Base-by-base conservation (phyloP, 352 stramenopile species). In the Globisporangium lucens region DNA sequence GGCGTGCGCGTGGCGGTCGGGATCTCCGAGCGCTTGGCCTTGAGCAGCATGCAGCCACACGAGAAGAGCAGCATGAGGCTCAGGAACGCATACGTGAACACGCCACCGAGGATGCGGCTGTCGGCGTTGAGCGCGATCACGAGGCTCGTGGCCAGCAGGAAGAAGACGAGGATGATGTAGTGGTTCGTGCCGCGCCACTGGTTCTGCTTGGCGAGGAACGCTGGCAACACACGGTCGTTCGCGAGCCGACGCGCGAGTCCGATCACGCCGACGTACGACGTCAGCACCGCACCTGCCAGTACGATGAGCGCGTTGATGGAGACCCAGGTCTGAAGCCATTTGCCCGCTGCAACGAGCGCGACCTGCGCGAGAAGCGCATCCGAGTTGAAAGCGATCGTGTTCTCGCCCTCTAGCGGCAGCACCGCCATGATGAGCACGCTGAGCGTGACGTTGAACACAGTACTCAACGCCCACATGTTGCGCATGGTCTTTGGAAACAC, bases 41-140 rank as follows among this genome's bases (percentile, higher is more conserved):
- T 96, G 24, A 97, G 83, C 17, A 96, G 43, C 68, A 96, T 91
- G 61, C 85, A 93, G 22, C 87, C 87, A 43, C 76, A 79, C 24
- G 88, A 80, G 70, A 97, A 97, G 66, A 97, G 82, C 1, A 72
- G 74, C 82, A 97, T 94, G 3, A 96, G 73, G 0, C 77, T 79
- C 15, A 97, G 67, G 61, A 97, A 97, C 20, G 89, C 81, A 65
- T 92, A 94, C 35, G 82, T 93, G 72, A 95, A 97, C 9, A 97
- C 89, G 15, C 89, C 87, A 8, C 78, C 79, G 0, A 97, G 74
- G 15, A 82, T 88, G 7, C 70, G 79, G 17, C 90, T 87, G 57
- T 97, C 78, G 33, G 83, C 87, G 47, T 94, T 77, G 22, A 95
- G 72, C 24, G 90, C 63, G 4, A 94, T 29, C 24, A 91, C 83